phyloP scores from a whole-genome alignment of 2,329 filamentous ascomycete genomes.

The Fusarium kyushuense region DNA sequence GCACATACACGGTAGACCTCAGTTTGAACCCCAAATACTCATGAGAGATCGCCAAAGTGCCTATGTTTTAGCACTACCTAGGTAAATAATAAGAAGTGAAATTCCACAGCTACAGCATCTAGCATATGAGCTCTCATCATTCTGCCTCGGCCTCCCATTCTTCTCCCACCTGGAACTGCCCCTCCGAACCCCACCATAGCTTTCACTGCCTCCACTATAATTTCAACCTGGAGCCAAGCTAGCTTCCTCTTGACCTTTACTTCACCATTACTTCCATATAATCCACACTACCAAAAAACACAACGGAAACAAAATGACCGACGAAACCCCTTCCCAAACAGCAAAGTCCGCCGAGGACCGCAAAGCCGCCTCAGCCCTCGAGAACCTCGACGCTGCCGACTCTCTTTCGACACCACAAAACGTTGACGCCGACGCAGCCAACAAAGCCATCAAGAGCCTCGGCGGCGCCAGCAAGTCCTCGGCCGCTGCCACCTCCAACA shows the following conservation, averaged over 20 bases:
- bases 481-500: constrained; percentile 55
- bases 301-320: constrained; percentile 60
- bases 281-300: constrained; percentile 57
- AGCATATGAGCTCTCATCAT: not conserved
- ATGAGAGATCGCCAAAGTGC: not conserved
- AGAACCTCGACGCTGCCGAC: constrained; percentile 70
- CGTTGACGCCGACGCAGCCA: constrained; percentile 77
- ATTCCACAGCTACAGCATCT: not conserved
- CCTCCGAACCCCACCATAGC: constrained; percentile 37
- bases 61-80: not conserved
- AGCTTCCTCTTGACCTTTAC: constrained; percentile 53
- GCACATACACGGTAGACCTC: not conserved
- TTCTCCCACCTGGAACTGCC: constrained; percentile 10
- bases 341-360: constrained; percentile 80
- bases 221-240: constrained; percentile 52
- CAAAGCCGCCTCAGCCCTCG: constrained; percentile 80
- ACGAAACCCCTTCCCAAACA: constrained; percentile 60
- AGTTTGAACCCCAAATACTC: not conserved
- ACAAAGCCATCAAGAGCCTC: constrained; percentile 77
- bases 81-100: not conserved
- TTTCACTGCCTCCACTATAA: constrained; percentile 9
- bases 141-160: not conserved
- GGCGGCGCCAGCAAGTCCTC: constrained; percentile 50
- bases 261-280: not conserved
- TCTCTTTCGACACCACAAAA: constrained; percentile 62